A percentile compares a stretch with the other conserved stretches of the same genome.
Conservation (phyloP, 257 asterid genomes). For the Solanum rostratum region DNA sequence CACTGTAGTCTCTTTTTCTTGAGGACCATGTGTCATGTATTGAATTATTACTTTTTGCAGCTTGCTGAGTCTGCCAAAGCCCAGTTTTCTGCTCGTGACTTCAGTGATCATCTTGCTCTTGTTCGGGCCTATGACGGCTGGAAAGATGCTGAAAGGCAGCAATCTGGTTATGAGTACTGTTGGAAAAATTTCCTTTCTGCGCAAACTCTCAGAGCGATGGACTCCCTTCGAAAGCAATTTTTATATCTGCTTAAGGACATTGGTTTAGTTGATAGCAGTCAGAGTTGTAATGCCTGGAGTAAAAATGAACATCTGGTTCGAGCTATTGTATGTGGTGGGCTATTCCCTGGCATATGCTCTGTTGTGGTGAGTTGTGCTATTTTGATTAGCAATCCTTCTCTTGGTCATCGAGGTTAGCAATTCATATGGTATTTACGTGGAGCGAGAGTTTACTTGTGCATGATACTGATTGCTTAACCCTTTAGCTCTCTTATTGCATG, state of each 20-base stretch:
- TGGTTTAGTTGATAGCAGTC: conserved; percentile 51
- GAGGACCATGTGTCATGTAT: neutral
- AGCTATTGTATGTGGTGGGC: conserved; percentile 77
- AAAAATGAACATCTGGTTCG: conserved; percentile 68
- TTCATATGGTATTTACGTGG: neutral
- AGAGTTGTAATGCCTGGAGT: conserved; percentile 66
- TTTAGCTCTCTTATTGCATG: neutral
- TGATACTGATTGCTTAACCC: neutral
- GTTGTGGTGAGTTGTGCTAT: conserved; percentile 58
- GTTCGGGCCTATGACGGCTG: conserved; percentile 89
- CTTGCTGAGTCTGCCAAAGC: conserved; percentile 95
- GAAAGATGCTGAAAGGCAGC: conserved; percentile 77
- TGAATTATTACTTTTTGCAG: conserved; percentile 32
- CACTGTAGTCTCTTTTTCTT: neutral
- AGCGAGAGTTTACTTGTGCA: neutral
- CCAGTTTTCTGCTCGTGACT: conserved; percentile 74
- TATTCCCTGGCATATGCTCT: conserved; percentile 91
- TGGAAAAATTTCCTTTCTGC: conserved; percentile 86
- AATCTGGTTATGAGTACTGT: conserved; percentile 68
- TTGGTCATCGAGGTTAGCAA: neutral
- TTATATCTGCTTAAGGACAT: conserved; percentile 59
- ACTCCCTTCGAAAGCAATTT: conserved; percentile 80
- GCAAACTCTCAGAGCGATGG: conserved; percentile 87
- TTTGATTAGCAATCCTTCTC: neutral
- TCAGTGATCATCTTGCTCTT: conserved; percentile 82